phyloP scores from a whole-genome alignment of 2,329 filamentous ascomycete genomes.

The Biscogniauxia marginata region DNA sequence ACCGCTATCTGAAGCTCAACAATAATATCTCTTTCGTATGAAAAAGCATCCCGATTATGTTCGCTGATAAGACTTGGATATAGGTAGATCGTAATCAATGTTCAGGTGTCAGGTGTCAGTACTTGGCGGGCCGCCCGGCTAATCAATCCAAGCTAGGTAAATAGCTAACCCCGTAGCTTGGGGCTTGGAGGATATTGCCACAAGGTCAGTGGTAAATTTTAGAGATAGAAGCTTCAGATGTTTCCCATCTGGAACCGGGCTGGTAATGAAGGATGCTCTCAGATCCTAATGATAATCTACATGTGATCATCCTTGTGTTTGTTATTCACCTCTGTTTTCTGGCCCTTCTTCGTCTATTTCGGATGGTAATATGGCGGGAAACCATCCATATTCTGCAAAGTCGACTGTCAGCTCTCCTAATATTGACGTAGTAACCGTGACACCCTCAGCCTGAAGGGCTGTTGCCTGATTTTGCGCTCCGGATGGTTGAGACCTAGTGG shows the following conservation, averaged over 20 bases:
- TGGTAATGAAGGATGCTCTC: no score
- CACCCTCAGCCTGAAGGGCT: constrained; percentile 51
- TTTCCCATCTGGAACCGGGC: no score
- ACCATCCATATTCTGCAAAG: constrained; percentile 55
- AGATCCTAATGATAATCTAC: no score
- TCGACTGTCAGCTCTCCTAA: constrained; percentile 54
- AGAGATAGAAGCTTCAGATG: no score
- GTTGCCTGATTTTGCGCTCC: constrained; percentile 50
- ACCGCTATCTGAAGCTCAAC: constrained; percentile 71
- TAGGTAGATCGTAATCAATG: not conserved
- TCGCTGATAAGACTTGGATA: not conserved
- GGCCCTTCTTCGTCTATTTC: constrained; percentile 33
- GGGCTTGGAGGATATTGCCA: no score
- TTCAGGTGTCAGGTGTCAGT: no score
- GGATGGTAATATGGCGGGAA: constrained; percentile 50
- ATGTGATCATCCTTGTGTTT: no score
- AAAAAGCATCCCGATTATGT: no score
- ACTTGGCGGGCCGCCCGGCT: no score
- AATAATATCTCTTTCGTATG: not conserved
- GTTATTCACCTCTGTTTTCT: constrained; percentile 2
- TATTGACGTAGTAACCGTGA: constrained; percentile 47
- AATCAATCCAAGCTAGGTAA: no score
- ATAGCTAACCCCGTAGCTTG: no score
- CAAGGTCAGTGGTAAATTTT: no score
- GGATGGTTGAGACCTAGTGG: constrained; percentile 46